Conservation (phyloP, 148 eudicot genomes). For the Silene latifolia region DNA sequence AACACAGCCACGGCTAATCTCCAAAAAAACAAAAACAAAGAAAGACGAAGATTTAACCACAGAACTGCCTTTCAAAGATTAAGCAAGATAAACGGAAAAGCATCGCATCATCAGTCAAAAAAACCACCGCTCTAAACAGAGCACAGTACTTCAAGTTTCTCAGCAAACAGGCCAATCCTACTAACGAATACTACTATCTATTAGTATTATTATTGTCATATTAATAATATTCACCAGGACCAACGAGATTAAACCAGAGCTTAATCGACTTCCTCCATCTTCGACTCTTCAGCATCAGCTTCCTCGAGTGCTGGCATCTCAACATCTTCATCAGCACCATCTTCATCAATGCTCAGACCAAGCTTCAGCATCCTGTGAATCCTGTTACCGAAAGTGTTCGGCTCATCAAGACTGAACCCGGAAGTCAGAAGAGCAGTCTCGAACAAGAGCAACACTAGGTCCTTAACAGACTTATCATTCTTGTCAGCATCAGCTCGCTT, state of each 20-base stretch:
- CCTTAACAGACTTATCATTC: conserved; percentile 78
- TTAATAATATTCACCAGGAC: no score
- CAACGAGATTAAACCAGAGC: not conserved
- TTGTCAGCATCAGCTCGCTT: conserved; percentile 74
- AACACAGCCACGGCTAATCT: no score
- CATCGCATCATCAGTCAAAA: no score
- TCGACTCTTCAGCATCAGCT: conserved; percentile 46
- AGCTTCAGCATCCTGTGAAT: conserved; percentile 78
- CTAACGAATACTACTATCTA: not conserved
- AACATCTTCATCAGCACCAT: conserved; percentile 42
- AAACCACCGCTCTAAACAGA: not conserved
- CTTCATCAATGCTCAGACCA: conserved; percentile 70
- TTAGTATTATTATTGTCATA: not conserved
- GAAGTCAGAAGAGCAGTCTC: conserved; percentile 70
- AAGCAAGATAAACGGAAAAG: no score
- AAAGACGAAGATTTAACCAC: no score
- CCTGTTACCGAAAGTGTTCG: conserved; percentile 68
- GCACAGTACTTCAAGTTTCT: not conserved
- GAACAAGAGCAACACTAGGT: conserved; percentile 53
- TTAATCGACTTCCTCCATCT: conserved; percentile 66
- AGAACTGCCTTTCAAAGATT: no score
- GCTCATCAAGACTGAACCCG: conserved; percentile 70
- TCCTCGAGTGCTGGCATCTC: conserved; percentile 57
- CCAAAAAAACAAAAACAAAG: no score
- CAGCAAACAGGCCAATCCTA: not conserved